Conservation (phyloP, 192 early-diverging fungal genomes). For the Podila clonocystis region DNA sequence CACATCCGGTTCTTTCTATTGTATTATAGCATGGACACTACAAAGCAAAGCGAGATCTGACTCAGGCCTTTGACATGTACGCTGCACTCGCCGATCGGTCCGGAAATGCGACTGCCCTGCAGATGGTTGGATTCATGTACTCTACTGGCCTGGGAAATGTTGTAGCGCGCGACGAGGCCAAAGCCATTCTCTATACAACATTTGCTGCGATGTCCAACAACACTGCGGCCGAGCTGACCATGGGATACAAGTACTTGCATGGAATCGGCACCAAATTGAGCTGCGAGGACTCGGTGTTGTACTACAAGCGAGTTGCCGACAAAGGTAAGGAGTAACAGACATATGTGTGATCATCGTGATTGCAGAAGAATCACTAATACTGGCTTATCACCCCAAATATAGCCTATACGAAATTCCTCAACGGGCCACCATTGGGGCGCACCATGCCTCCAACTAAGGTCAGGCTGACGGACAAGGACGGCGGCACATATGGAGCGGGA, state of each 20-base stretch:
- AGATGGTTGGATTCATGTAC: constrained; percentile 91
- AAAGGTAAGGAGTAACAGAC: constrained; percentile 59
- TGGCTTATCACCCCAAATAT: neutral
- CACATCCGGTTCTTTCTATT: neutral
- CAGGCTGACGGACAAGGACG: constrained; percentile 78
- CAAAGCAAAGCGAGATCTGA: constrained; percentile 62
- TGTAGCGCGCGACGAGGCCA: constrained; percentile 73
- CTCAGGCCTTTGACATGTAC: constrained; percentile 73
- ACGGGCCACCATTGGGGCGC: constrained; percentile 88
- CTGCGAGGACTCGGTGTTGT: constrained; percentile 79
- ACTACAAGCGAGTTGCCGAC: constrained; percentile 85
- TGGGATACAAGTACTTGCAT: constrained; percentile 84
- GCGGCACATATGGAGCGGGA: constrained; percentile 88
- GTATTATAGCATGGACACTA: constrained; percentile 66
- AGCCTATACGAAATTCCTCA: constrained; percentile 73
- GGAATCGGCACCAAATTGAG: constrained; percentile 86
- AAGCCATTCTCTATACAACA: constrained; percentile 62
- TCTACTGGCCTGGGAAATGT: constrained; percentile 85
- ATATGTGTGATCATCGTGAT: neutral
- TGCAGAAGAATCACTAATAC: no score
- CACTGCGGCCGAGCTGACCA: constrained; percentile 78
- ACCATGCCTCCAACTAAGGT: constrained; percentile 71
- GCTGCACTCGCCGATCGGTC: constrained; percentile 63
- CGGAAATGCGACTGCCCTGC: constrained; percentile 88
- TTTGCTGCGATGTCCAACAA: constrained; percentile 86